Evolutionary conservation across 1,139 yeast species (phyloP).

Genomic region (Kurtzmaniella quercitrusa): DNA sequence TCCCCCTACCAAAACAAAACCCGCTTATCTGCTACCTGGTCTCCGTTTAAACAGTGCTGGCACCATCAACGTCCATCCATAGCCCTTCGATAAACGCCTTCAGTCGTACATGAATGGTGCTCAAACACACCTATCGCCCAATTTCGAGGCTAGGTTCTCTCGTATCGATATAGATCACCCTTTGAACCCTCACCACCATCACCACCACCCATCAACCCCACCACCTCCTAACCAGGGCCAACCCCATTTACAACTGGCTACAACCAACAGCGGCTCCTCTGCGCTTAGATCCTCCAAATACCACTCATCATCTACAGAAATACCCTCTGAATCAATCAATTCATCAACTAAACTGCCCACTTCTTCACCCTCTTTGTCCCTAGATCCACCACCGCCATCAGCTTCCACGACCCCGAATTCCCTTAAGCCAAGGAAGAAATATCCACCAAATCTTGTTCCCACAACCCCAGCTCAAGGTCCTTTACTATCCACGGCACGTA

Average conservation of each 20-base stretch:
- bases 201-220: no score
- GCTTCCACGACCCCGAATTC: not conserved
- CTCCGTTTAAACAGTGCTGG: no score
- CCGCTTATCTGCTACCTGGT: no score
- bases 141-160: constrained; percentile 8
- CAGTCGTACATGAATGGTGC: not conserved
- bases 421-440: constrained; percentile 14
- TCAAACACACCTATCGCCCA: constrained; percentile 6
- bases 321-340: not conserved
- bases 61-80: no score
- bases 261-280: no score
- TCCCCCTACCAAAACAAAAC: no score
- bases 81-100: not conserved
- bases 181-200: not conserved
- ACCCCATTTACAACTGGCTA: not conserved
- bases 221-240: no score
- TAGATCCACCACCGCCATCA: no score
- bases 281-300: not conserved
- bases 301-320: not conserved
- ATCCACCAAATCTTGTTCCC: constrained; percentile 21
- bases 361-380: no score
- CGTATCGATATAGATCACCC: constrained; percentile 6
- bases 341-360: not conserved
- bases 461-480: constrained; percentile 12
- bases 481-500: constrained; percentile 16